Evolutionary conservation across 83 land plant species (phyloP).

Genomic region (Larix sibirica): DNA sequence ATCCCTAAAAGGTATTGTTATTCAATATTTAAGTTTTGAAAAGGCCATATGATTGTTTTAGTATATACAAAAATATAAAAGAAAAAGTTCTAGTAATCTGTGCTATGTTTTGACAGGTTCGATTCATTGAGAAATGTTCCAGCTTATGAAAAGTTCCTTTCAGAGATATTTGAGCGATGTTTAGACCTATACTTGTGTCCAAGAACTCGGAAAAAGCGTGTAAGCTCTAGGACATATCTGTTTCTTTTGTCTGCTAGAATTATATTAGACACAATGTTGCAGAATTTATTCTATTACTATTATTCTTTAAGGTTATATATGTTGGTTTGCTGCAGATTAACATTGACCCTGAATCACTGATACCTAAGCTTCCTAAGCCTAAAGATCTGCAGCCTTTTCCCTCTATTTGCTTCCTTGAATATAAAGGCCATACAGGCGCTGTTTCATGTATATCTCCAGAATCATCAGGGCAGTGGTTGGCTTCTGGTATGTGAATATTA

Average conservation of each 20-base stretch:
- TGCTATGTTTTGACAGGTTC: slow-evolving; percentile 42
- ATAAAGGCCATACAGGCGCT: slow-evolving; percentile 79
- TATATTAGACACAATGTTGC: background rate
- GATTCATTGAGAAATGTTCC: slow-evolving; percentile 84
- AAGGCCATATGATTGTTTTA: slow-evolving; percentile 1
- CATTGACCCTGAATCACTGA: slow-evolving; percentile 80
- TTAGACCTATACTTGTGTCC: slow-evolving; percentile 95
- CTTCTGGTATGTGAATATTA: slow-evolving; percentile 65
- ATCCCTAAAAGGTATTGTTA: slow-evolving; percentile 73
- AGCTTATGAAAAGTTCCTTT: slow-evolving; percentile 80
- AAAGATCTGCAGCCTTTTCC: slow-evolving; percentile 92
- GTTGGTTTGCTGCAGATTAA: slow-evolving; percentile 60
- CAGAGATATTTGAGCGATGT: slow-evolving; percentile 91
- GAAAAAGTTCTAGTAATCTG: background rate
- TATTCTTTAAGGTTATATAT: background rate
- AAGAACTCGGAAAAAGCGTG: slow-evolving; percentile 86
- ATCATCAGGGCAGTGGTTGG: slow-evolving; percentile 87
- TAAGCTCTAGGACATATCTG: slow-evolving; percentile 28
- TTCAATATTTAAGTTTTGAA: background rate
- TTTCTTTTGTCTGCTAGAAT: background rate
- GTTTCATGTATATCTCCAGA: slow-evolving; percentile 70
- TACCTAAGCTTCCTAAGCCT: slow-evolving; percentile 77
- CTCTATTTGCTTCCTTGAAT: slow-evolving; percentile 78
- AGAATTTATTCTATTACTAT: background rate
- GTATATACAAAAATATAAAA: background rate